A percentile compares a stretch with the other conserved stretches of the same genome.
phyloP scores from a whole-genome alignment of 176 grass and related monocot species.

The Urochloa ruziziensis region DNA sequence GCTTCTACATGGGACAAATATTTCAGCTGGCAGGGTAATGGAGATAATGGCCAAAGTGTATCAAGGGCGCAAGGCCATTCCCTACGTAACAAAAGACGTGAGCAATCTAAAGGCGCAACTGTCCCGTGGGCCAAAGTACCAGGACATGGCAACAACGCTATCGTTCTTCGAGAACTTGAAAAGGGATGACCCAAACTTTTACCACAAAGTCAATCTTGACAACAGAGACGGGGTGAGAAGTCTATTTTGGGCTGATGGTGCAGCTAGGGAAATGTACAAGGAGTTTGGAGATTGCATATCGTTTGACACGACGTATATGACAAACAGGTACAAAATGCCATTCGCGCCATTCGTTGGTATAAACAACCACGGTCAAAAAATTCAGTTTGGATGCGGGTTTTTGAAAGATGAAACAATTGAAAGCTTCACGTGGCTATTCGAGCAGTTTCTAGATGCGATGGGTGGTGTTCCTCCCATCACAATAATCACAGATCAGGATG shows the following conservation, averaged over 20 bases:
- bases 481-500: not conserved
- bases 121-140: no score
- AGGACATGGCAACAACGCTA: no score
- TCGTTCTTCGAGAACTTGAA: not conserved
- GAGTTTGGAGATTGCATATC: no score
- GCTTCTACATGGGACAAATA: no score
- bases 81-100: no score
- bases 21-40: no score
- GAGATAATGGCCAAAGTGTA: no score
- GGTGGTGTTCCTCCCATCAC: not conserved
- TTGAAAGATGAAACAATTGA: not conserved
- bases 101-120: no score
- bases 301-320: not conserved
- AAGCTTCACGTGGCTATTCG: not conserved
- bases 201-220: not conserved
- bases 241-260: not conserved
- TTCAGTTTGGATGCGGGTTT: not conserved
- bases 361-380: not conserved
- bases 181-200: not conserved
- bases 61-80: no score
- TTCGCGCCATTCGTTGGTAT: not conserved
- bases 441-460: not conserved
- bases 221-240: not conserved
- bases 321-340: not conserved
- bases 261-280: no score